phyloP scores from a whole-genome alignment of 2,329 filamentous ascomycete species.

The Fonsecaea monophora region DNA sequence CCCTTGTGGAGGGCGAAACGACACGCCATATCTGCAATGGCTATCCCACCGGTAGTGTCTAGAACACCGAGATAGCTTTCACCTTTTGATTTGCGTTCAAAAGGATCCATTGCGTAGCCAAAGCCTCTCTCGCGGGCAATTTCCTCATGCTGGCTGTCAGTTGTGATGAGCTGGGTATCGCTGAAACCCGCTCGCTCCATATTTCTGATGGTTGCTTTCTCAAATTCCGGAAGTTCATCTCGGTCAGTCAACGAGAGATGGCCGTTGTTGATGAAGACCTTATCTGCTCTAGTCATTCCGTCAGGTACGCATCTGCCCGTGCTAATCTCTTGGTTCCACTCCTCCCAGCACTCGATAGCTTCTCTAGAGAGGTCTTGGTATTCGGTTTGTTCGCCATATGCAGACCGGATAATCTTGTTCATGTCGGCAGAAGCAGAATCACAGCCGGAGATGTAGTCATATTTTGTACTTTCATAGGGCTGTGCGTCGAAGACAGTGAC shows the following conservation, averaged over 20 bases:
- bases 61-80: conserved; percentile 49
- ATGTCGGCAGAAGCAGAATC: conserved; percentile 51
- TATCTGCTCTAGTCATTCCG: conserved; percentile 48
- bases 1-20: conserved; percentile 55
- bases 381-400: conserved; percentile 50
- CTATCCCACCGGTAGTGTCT: conserved; percentile 57
- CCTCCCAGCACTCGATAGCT: conserved; percentile 52
- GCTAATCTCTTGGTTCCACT: conserved; percentile 55
- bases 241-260: conserved; percentile 36
- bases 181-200: conserved; percentile 47
- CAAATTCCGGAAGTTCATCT: conserved; percentile 41
- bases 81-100: conserved; percentile 43
- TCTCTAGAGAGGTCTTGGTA: conserved; percentile 57
- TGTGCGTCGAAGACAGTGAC: conserved; percentile 60
- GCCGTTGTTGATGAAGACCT: conserved; percentile 51
- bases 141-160: conserved; percentile 41
- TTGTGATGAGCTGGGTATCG: conserved; percentile 48
- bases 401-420: conserved; percentile 48
- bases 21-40: conserved; percentile 57
- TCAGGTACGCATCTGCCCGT: conserved; percentile 44
- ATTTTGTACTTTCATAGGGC: conserved; percentile 49
- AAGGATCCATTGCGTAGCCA: conserved; percentile 48
- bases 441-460: conserved; percentile 52
- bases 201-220: conserved; percentile 47
- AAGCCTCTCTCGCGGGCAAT: conserved; percentile 43